Conservation (phyloP, 768 basidiomycete genomes). For the Pleurotus citrinopileatus region DNA sequence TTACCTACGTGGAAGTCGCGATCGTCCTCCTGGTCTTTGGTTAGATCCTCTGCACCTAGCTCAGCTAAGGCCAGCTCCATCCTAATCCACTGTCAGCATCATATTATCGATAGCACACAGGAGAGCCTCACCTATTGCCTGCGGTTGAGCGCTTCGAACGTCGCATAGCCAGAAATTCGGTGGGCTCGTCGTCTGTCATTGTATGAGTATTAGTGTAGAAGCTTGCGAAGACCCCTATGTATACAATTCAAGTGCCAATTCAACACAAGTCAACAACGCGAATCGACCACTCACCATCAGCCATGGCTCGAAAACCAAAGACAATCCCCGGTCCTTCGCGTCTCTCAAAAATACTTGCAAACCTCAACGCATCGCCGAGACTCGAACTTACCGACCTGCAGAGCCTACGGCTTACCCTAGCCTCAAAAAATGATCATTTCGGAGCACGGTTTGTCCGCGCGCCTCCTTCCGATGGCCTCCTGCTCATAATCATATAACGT, state of each 20-base stretch:
- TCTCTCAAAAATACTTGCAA: conserved; percentile 50
- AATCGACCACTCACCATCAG: neutral
- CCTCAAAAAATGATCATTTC: conserved; percentile 67
- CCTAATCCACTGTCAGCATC: conserved; percentile 30
- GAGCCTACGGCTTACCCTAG: conserved; percentile 52
- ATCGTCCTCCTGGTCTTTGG: conserved; percentile 69
- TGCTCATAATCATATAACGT: neutral
- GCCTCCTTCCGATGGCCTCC: neutral
- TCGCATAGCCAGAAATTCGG: conserved; percentile 51
- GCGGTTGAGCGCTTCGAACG: conserved; percentile 72
- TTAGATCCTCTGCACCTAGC: conserved; percentile 52
- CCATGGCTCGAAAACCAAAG: conserved; percentile 21
- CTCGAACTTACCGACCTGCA: conserved; percentile 49
- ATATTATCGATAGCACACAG: neutral
- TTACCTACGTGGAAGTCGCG: conserved; percentile 65
- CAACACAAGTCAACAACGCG: conserved; percentile 6
- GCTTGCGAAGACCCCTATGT: neutral
- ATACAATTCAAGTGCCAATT: neutral
- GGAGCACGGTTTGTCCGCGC: conserved; percentile 58
- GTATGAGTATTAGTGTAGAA: neutral
- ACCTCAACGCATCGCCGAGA: conserved; percentile 49
- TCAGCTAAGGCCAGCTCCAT: conserved; percentile 80
- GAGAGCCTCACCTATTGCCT: conserved; percentile 60
- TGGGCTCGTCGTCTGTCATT: conserved; percentile 22
- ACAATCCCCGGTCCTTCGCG: conserved; percentile 42